Percentiles rank a stretch among this genome's conserved stretches.
These are phyloP conservation scores for Trebouxia sp. DNA, from an alignment of 139 green algal species.

Conservation along the genomic window DNA sequence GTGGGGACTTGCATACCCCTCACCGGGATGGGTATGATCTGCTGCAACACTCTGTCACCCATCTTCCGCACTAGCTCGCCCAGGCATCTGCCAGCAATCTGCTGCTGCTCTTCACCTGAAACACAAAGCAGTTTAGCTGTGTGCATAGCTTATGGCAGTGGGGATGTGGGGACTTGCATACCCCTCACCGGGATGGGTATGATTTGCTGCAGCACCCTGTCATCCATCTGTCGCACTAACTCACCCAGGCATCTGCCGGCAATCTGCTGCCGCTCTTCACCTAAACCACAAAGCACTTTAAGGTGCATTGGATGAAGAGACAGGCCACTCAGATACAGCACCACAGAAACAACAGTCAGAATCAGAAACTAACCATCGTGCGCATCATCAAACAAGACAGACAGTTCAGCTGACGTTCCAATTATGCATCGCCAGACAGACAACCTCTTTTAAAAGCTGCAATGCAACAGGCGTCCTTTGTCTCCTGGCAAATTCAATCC, in stretches of 20 bases:
- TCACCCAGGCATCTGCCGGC: conserved; percentile 88
- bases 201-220: conserved; percentile 87
- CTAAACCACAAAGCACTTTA: conserved; percentile 6
- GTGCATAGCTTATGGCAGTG: neutral
- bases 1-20: conserved; percentile 33
- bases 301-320: too few relatives aligned
- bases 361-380: too few relatives aligned
- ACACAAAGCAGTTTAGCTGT: neutral
- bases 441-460: too few relatives aligned
- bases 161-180: conserved; percentile 6
- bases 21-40: conserved; percentile 93
- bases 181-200: conserved; percentile 87
- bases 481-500: too few relatives aligned
- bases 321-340: too few relatives aligned
- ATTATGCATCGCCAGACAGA: too few relatives aligned
- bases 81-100: conserved; percentile 79
- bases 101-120: conserved; percentile 58
- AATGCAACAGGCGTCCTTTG: too few relatives aligned
- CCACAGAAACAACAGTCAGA: too few relatives aligned
- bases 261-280: conserved; percentile 65
- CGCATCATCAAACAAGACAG: too few relatives aligned
- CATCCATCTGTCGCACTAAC: conserved; percentile 96
- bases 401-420: too few relatives aligned
- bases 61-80: conserved; percentile 98
- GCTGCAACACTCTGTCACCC: conserved; percentile 87